Base-by-base conservation (phyloP, 2,329 filamentous ascomycete genomes). In the Trichoderma pleuroti region DNA sequence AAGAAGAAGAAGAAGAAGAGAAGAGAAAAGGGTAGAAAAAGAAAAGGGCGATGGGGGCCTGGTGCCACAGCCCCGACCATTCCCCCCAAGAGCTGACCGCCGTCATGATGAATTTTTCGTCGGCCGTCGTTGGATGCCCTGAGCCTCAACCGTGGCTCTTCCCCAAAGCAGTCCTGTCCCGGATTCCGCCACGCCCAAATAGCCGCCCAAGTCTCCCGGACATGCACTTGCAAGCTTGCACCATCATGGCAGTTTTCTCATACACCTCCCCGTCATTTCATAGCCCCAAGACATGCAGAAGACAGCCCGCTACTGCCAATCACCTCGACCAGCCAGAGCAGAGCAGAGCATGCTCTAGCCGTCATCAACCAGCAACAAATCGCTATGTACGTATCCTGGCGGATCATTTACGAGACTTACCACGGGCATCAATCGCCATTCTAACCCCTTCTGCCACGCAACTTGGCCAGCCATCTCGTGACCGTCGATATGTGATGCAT, bases 321-420 rank as follows among this genome's bases (percentile, higher is more conserved):
- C 54, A 52, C 1, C 56, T 30, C 54, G 8, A 34, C 52, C 26
- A 49, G 46, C 67, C 62, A 46, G 52, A 26, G 28, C 64, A 46
- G 52, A 26, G 28, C 64, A 63, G 52, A 26, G 28, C 64, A 63
- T 68, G 65, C 49, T 67, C 39, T 14, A 54, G 65, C 70, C 64
- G 59, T 24, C 42, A 63, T 63, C 32, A 42, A 60, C 32, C 57
- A 49, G 49, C 59, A 63, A 16, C 57, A 54, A 74, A 65, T 72
- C 76, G 77, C 78, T 80, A 80, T 74, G 79, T 80, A 80, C 75
- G 76, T 73, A 79, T 79, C 78, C 78, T 74, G 74, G 71, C 73
- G 78, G 78, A 80, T 79, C 59, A 77, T 79, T 81, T 81, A 80
- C 77, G 78, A 78, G 72, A 72, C 66, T 65, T 64, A 70, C 68